A percentile compares a stretch with the other conserved stretches of the same genome.
These are phyloP conservation scores for Pythium periplocum DNA, from an alignment of 352 stramenopile genomes.

Conservation along the genomic window DNA sequence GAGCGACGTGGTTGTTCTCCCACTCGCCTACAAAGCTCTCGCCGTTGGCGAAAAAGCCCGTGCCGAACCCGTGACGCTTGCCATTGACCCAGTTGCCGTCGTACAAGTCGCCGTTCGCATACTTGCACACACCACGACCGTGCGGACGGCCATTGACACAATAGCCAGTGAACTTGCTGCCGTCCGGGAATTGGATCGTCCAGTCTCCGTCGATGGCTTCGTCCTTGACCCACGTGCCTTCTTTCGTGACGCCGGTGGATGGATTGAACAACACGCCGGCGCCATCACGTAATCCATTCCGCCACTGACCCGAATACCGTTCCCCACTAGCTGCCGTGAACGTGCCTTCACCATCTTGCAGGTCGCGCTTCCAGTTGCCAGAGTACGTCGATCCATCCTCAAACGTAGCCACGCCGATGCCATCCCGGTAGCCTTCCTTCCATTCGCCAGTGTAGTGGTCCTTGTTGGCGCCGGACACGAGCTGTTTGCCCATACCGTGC, in stretches of 20 bases:
- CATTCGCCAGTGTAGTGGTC: conserved; percentile 67
- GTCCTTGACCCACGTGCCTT: conserved; percentile 53
- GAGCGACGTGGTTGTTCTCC: conserved; percentile 79
- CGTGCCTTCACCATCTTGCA: conserved; percentile 58
- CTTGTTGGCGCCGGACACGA: conserved; percentile 13
- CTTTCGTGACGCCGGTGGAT: conserved; percentile 53
- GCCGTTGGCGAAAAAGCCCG: conserved; percentile 67
- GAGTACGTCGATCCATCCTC: conserved; percentile 53
- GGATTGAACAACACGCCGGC: conserved; percentile 34
- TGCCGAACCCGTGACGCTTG: conserved; percentile 66
- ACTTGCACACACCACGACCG: conserved; percentile 71
- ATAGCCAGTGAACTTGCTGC: conserved; percentile 68
- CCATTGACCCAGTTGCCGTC: conserved; percentile 77
- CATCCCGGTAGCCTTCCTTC: conserved; percentile 42
- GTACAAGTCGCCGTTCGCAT: conserved; percentile 81
- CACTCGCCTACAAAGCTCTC: conserved; percentile 72
- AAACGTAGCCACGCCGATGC: conserved; percentile 53
- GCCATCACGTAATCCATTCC: conserved; percentile 42
- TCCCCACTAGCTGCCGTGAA: conserved; percentile 48
- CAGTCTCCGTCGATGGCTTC: conserved; percentile 64
- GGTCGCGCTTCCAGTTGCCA: conserved; percentile 45
- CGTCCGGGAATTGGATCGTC: conserved; percentile 71
- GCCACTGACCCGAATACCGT: conserved; percentile 70
- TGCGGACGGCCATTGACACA: conserved; percentile 62
- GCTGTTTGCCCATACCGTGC: conserved; percentile 61